Evolutionary conservation across 345 rosid genomes (phyloP).

Genomic region (Rhizophora mangle): DNA sequence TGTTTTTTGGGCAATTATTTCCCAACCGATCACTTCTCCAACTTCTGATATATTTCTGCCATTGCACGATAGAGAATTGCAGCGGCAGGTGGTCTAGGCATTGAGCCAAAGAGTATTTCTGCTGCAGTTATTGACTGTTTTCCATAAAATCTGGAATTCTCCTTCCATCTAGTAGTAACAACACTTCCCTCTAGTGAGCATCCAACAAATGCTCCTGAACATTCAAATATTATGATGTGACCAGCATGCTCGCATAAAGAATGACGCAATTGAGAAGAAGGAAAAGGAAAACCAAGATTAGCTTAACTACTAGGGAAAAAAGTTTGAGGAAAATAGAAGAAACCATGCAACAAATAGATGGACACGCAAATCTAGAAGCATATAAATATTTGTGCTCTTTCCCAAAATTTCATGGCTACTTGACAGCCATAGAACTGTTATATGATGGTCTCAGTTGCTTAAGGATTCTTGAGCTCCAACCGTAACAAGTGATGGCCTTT

Average conservation of each 20-base stretch:
- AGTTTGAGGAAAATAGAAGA: neutral
- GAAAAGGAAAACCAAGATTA: too few relatives aligned
- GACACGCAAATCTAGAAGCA: neutral
- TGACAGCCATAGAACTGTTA: neutral
- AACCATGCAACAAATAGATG: neutral
- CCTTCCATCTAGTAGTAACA: conserved; percentile 57
- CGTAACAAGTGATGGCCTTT: too few relatives aligned
- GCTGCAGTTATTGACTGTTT: conserved; percentile 68
- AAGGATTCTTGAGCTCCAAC: too few relatives aligned
- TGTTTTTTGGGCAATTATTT: neutral
- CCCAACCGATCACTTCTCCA: conserved; percentile 35
- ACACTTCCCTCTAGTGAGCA: conserved; percentile 79
- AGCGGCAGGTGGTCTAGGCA: conserved; percentile 86
- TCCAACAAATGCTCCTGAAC: conserved; percentile 87
- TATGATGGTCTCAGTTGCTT: too few relatives aligned
- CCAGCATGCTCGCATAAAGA: neutral
- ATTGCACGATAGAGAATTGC: conserved; percentile 74
- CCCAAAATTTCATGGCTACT: neutral
- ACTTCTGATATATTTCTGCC: conserved; percentile 58
- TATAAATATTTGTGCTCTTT: neutral
- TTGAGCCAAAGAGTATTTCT: conserved; percentile 73
- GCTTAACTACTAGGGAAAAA: neutral
- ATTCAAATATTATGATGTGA: conserved; percentile 1
- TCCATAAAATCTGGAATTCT: conserved; percentile 78
- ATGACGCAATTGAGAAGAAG: neutral